Evolutionary conservation across 2,329 filamentous ascomycete species (phyloP), one percentile per base, ranked within the genome.

Genomic region (Botryotinia calthae): DNA sequence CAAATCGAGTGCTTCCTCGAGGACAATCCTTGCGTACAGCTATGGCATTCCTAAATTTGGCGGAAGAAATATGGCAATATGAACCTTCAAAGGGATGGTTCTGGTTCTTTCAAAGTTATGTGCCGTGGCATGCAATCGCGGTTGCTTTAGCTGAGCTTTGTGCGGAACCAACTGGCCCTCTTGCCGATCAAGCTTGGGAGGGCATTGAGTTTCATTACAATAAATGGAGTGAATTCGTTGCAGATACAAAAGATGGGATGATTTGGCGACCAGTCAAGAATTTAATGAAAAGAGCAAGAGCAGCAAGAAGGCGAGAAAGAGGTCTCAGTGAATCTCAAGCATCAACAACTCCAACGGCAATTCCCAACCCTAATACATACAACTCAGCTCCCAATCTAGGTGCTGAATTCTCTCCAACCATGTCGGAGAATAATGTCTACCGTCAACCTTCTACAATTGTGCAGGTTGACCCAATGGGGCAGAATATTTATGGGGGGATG

Each of bases 181-280:
- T 73, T 64, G 59, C 72, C 20, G 72, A 73, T 20, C n/a, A 71
- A 59, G 86, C 87, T 0, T 89, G 87, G 87, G 76, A 72, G 25
- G 81, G 84, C 31, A 81, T 88, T 37, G 85, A 88, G 12, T 76
- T 77, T 31, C 82, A 83, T 8, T 86, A 86, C 76, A 81, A 82
- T 2, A 76, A 79, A 2, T 87, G 84, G 77, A 82, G 81, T 58
- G 80, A 82, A 22, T 79, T 81, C 70, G 84, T 88, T 67, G 87
- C 87, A 5, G 87, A 88, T 74, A 82, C 83, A 9, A 82, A 82
- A 66, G 82, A 82, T 40, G 87, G 87, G 1, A 83, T 84, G 70
- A 82, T 88, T 12, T 88, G 87, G 87, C 81, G 84, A 56, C 87
- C 87, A 2, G 84, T 88, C 42, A 84, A 84, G 76, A 88, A 87